Evolutionary conservation across 2,329 filamentous ascomycete species (phyloP), one percentile per base, ranked within the genome.

Genomic region (Chaetomium globosum): DNA sequence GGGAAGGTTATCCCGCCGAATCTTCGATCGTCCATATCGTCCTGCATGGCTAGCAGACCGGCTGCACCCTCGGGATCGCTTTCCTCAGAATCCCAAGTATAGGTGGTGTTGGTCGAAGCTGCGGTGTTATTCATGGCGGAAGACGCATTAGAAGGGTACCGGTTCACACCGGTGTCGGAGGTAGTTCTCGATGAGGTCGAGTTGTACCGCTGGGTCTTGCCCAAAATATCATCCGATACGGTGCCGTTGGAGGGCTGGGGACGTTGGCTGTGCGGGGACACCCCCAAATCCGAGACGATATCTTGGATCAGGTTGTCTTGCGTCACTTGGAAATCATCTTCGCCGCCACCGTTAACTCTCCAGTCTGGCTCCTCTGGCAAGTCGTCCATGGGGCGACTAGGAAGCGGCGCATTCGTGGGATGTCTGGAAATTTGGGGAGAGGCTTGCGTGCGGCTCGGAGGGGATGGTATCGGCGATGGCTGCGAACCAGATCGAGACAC

Each of bases 1-100:
- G 71, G 74, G 82, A 86, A 82, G 21, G 83, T 79, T 70, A 82
- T 81, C 69, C 83, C 81, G 72, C 85, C 87, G 70, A 85, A 84
- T 64, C 85, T 82, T 58, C 87, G 86, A 59, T 88, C 87, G 66
- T 96, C 91, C 75, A 92, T 86, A 4, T 92, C 93, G 78, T 93
- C 87, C 65, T 88, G 87, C 84, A 98, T 87, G 70, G 93, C 93
- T 74, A 91, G 85, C 59, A 96, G 80, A 19, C 95, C 94, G 66
- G 92, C 92, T 48, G 90, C 88, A 23, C 90, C 94, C 76, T 97
- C 94, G 0, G 90, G 87, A 74, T 98, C 94, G 73, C 92, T 96
- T 58, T 96, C 92, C 62, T 94, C 90, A 31, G 83, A 80, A 43
- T 82, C 78, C 67, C 80, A 78, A 57, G 76, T 70, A 69, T 78